These are phyloP conservation scores for Zygotorulaspora mrakii DNA, from an alignment of 1,139 yeast species.

Conservation along the genomic window DNA sequence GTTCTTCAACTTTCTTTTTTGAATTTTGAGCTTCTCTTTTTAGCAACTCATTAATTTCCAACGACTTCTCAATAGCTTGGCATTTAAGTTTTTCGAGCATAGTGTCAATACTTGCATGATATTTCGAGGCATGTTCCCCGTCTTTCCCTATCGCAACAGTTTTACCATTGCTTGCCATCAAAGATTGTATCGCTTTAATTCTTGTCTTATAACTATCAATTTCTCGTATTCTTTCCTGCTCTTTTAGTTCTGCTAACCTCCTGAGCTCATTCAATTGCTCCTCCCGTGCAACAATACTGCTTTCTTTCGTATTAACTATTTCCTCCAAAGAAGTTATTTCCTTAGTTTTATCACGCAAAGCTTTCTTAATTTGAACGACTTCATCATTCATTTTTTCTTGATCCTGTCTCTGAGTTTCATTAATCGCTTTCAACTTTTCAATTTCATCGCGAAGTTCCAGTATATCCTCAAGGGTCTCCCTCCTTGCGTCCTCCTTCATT, in stretches of 20 bases:
- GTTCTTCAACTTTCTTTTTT: slow-evolving; percentile 11
- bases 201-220: slow-evolving; percentile 7
- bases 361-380: slow-evolving; percentile 4
- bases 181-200: slow-evolving; percentile 4
- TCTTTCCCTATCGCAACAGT: not conserved
- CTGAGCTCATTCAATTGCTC: slow-evolving; percentile 9
- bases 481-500: not conserved
- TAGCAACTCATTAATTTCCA: slow-evolving; percentile 4
- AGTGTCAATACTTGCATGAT: not conserved
- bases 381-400: slow-evolving; percentile 10
- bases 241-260: slow-evolving; percentile 5
- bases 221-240: slow-evolving; percentile 6
- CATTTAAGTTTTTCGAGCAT: slow-evolving; percentile 1
- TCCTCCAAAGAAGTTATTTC: slow-evolving; percentile 8
- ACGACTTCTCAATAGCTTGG: slow-evolving; percentile 2
- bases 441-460: slow-evolving; percentile 16
- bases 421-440: slow-evolving; percentile 16
- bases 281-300: slow-evolving; percentile 3
- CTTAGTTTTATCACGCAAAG: slow-evolving; percentile 9
- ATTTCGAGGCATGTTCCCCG: not conserved
- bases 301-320: slow-evolving; percentile 7
- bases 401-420: slow-evolving; percentile 5
- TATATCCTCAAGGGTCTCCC: slow-evolving; percentile 10
- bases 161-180: not conserved
- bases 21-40: slow-evolving; percentile 6